phyloP scores from a whole-genome alignment of 2,329 filamentous ascomycete genomes.

The Plectosphaerella plurivora region DNA sequence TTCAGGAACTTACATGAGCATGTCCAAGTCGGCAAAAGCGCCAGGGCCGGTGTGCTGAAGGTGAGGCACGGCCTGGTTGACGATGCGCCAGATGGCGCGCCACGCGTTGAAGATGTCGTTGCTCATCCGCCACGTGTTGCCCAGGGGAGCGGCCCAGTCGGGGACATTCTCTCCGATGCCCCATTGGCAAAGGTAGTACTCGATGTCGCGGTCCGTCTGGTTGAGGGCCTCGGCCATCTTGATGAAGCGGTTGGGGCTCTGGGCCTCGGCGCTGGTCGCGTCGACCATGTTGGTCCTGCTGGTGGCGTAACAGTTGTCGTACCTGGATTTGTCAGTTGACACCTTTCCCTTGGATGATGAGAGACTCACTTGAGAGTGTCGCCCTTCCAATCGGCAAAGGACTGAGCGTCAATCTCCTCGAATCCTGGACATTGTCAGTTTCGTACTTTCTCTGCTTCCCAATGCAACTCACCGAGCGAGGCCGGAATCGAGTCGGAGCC shows the following conservation, averaged over 20 bases:
- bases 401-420: constrained; percentile 34
- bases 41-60: constrained; percentile 37
- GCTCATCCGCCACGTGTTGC: constrained; percentile 45
- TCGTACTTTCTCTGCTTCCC: neutral
- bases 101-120: constrained; percentile 50
- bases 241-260: constrained; percentile 35
- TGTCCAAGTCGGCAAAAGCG: constrained; percentile 47
- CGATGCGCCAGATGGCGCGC: constrained; percentile 45
- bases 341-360: neutral
- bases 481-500: constrained; percentile 36
- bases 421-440: constrained; percentile 20
- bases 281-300: constrained; percentile 37
- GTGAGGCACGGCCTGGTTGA: constrained; percentile 46
- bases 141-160: constrained; percentile 40
- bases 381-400: constrained; percentile 38
- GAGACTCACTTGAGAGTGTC: constrained; percentile 45
- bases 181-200: constrained; percentile 51
- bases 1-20: constrained; percentile 35
- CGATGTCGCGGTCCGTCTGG: constrained; percentile 31
- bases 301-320: constrained; percentile 45
- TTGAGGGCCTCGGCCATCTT: constrained; percentile 40
- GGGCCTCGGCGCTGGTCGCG: constrained; percentile 29
- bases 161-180: constrained; percentile 42
- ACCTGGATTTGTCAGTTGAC: constrained; percentile 12
- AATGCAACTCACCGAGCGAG: constrained; percentile 28